A percentile compares a stretch with the other conserved stretches of the same genome.
Evolutionary conservation across 139 green algal genomes (phyloP).

Genomic region (Spirogloea muscicola): DNA sequence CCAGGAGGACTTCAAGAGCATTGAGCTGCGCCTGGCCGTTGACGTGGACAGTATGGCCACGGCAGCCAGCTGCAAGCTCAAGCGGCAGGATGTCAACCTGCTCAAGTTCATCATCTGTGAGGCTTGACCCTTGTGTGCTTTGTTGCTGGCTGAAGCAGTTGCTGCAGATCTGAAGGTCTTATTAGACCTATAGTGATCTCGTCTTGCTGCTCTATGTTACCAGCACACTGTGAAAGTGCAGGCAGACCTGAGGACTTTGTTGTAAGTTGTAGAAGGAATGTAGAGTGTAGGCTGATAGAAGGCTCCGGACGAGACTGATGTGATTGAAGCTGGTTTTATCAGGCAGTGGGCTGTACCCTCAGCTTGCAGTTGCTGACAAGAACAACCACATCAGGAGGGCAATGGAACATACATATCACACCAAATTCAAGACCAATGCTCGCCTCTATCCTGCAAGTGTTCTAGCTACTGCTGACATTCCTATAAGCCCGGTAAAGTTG

Average conservation of each 20-base stretch:
- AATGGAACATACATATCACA: conserved; percentile 20
- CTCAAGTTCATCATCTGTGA: conserved; percentile 22
- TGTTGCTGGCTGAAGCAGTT: too few relatives aligned
- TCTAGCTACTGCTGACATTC: background rate
- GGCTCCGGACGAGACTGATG: too few relatives aligned
- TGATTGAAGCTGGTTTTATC: too few relatives aligned
- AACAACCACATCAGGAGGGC: conserved; percentile 21
- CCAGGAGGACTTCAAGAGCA: background rate
- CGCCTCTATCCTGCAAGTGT: conserved; percentile 21
- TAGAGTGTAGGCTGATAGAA: too few relatives aligned
- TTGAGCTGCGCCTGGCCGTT: conserved; percentile 7
- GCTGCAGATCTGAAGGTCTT: too few relatives aligned
- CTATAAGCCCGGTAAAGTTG: too few relatives aligned
- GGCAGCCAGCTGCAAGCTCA: background rate
- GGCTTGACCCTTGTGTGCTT: too few relatives aligned
- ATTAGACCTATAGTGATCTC: too few relatives aligned
- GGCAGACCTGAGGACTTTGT: too few relatives aligned
- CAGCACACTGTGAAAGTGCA: too few relatives aligned
- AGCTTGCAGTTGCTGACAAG: conserved; percentile 14
- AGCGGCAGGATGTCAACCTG: background rate
- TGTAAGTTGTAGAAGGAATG: too few relatives aligned
- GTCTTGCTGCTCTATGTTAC: too few relatives aligned
- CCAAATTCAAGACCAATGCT: background rate
- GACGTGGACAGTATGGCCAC: background rate
- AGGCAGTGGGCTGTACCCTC: conserved; percentile 17